Evolutionary conservation across 805 yeast genomes (phyloP).

Genomic region (Candida sakaeoensis): DNA sequence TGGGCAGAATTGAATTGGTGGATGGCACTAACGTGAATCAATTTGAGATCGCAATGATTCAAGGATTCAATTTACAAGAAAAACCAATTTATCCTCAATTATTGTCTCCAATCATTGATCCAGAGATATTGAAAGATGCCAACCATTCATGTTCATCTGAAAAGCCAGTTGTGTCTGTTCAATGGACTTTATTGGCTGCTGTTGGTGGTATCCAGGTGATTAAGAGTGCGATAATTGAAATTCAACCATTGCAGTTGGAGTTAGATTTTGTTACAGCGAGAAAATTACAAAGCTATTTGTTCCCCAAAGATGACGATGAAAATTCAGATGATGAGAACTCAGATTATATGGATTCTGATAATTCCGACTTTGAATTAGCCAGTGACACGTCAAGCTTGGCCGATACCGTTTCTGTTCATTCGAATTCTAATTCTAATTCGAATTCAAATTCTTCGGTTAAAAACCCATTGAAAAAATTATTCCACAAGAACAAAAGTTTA

Average conservation of each 20-base stretch:
- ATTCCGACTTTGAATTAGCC: slow-evolving; percentile 1
- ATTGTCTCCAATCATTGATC: slow-evolving; percentile 44
- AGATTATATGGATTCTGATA: slow-evolving; percentile 2
- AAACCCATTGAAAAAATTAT: slow-evolving; percentile 13
- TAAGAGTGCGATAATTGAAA: slow-evolving; percentile 53
- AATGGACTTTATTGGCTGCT: slow-evolving; percentile 80
- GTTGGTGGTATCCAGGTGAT: slow-evolving; percentile 90
- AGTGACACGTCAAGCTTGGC: slow-evolving; percentile 4
- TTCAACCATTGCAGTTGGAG: slow-evolving; percentile 68
- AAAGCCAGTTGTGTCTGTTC: slow-evolving; percentile 24
- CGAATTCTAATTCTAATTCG: too few species aligned
- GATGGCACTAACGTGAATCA: slow-evolving; percentile 67
- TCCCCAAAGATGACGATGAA: slow-evolving; percentile 46
- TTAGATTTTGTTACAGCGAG: slow-evolving; percentile 70
- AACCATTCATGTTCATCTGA: slow-evolving; percentile 8
- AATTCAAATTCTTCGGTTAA: background rate
- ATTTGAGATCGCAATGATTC: slow-evolving; percentile 57
- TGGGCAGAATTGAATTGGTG: slow-evolving; percentile 56
- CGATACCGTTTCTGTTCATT: background rate
- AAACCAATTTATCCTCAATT: slow-evolving; percentile 67
- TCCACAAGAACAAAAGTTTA: slow-evolving; percentile 5
- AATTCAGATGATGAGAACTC: background rate
- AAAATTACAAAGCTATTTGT: slow-evolving; percentile 61
- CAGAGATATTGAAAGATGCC: slow-evolving; percentile 14
- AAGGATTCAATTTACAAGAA: slow-evolving; percentile 61